Base-by-base conservation (phyloP, 1,139 yeast genomes). In the Geotrichum macrosporum region DNA sequence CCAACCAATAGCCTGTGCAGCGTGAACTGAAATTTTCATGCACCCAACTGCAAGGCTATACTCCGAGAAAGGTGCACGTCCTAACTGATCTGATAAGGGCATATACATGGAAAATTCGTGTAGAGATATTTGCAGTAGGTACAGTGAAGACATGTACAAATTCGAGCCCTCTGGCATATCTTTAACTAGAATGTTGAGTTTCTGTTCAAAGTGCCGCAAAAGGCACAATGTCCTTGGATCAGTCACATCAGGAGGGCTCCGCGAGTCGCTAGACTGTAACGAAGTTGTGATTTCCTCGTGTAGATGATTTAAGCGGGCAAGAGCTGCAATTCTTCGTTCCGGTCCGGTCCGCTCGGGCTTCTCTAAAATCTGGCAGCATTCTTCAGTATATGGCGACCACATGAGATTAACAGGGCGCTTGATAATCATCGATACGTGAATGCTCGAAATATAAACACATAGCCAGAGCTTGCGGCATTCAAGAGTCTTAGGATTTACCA, bases 51-150 rank as follows among this genome's bases (percentile, higher is more conserved):
- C 64, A 20, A 66, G 52, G 29, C 66, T 62, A 54, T 56, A 64
- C 41, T 64, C 68, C 1, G 67, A 61, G 53, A 64, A 66, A 2
- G 70, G 69, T 13, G 70, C 58, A 16, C 70, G 54, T 10, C 70
- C 68, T 2, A 61, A 42, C 3, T 47, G 35, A 21, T 54, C 55
- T 29, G 55, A 47, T 26, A 53, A 59, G 3, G 55, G 54, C 22
- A 57, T 56, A 51, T 70, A 74, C 46, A 76, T 60, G 33, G 69
- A 72, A 3, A 78, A 79, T 59, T 81, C 94, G 62, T 83, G 84
- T 16, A 86, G 66, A 59, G 79, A 83, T 0, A 92, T 89, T 55
- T 83, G 86, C 12, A 84, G 80, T 0, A 92, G 76, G 55, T 76
- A 76, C 13, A 46, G 16, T n/a, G 30, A 19, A 5, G 46, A 33